Evolutionary conservation across 768 basidiomycete genomes (phyloP), one percentile per base, ranked within the genome.

Genomic region (Calocera cornea): DNA sequence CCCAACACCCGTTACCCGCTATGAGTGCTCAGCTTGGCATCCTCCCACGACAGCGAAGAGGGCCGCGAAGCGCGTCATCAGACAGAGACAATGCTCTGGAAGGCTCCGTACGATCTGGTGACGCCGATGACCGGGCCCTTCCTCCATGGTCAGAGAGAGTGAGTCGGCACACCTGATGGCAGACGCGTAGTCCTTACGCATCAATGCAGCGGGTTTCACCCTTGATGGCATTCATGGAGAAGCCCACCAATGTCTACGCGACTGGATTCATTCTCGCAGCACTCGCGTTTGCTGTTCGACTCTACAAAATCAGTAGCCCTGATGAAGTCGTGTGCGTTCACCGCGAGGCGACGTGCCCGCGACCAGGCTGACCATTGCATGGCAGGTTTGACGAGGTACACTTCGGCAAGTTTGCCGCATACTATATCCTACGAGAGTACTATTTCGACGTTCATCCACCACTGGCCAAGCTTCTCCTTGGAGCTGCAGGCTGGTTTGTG

Each of bases 371-470:
- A 3, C 16, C 14, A 68, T 22, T 27, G 1, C n/a, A 31, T 27
- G 34, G 2, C 72, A 95, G 92, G 63, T 97, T 97, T 74, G 95
- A 97, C 75, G 95, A 98, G 78, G 95, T 97, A 14, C 95, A 98
- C 75, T 98, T 98, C 75, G 95, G 95, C 69, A 97, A 97, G 77
- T 99, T 99, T 75, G 95, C 97, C 14, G 86, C 91, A 3, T 90
- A 93, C 78, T 99, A 99, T 77, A 87, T 98, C 29, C 80, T 80
- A 54, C 84, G 95, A 70, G 86, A 97, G 77, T 99, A 97, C 80
- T 98, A 98, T 79, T 99, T 99, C 80, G 97, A 99, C 75, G 95
- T 99, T 8, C 97, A 99, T 73, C 97, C 97, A 40, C 97, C 97
- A 1, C 85, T 98, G 65, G 95, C 97, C 44, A 99, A 99, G 76